Percentiles rank a stretch among this genome's conserved stretches.
phyloP scores from a whole-genome alignment of 768 basidiomycete species.

The Leccinum subgranulosum region DNA sequence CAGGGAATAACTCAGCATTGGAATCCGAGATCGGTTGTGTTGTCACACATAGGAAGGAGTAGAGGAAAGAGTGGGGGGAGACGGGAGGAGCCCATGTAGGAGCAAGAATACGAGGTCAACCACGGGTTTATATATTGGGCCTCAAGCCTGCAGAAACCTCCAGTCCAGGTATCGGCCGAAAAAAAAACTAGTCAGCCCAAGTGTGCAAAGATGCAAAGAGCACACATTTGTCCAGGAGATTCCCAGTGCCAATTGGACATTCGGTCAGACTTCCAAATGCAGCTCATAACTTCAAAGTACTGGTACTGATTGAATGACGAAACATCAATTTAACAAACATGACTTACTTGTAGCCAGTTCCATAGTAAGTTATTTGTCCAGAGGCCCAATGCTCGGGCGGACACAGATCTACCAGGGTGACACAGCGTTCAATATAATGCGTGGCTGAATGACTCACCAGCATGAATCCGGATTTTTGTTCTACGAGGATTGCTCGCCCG shows the following conservation, averaged over 20 bases:
- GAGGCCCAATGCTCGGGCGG: not conserved
- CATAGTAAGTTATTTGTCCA: not conserved
- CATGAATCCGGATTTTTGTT: too few relatives aligned
- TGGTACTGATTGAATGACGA: not conserved
- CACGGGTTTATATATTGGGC: conserved; percentile 3
- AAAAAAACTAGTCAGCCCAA: not conserved
- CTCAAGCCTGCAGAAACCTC: not conserved
- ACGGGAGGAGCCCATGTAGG: not conserved
- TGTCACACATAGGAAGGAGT: not conserved
- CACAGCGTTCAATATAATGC: too few relatives aligned
- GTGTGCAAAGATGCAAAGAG: not conserved
- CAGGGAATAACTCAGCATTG: not conserved
- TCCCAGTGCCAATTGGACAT: not conserved
- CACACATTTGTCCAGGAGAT: not conserved
- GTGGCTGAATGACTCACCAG: too few relatives aligned
- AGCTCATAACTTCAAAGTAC: not conserved
- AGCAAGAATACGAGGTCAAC: not conserved
- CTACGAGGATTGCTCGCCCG: too few relatives aligned
- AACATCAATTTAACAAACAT: not conserved
- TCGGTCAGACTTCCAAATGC: not conserved
- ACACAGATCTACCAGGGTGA: too few relatives aligned
- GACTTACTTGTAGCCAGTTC: not conserved
- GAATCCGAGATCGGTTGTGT: not conserved
- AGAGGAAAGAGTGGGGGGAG: not conserved
- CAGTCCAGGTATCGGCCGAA: not conserved